Percentiles rank a stretch among this genome's conserved stretches.
Conservation (phyloP, 345 rosid species). For the Populus euphratica region DNA sequence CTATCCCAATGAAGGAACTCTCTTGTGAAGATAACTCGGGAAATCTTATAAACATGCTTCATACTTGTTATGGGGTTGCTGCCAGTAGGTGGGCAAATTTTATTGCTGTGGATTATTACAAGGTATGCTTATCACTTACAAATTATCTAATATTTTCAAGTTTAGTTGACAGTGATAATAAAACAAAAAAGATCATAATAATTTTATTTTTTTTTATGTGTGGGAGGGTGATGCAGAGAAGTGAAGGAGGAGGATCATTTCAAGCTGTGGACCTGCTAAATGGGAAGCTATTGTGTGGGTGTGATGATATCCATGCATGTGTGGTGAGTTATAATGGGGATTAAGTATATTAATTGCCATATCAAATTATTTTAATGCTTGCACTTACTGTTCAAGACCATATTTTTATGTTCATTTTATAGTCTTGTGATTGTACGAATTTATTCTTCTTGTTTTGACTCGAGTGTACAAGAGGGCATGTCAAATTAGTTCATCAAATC, state of each 20-base stretch:
- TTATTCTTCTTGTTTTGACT: background rate
- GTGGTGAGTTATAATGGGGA: conserved; percentile 6
- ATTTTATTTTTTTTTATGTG: background rate
- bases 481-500: background rate
- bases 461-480: background rate
- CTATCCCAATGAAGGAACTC: conserved; percentile 26
- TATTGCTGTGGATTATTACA: conserved; percentile 56
- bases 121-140: conserved; percentile 23
- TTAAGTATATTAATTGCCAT: background rate
- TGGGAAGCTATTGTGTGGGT: conserved; percentile 51
- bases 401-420: too few species aligned
- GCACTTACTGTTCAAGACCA: too few species aligned
- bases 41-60: conserved; percentile 44
- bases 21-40: conserved; percentile 49
- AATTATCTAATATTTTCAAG: background rate
- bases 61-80: conserved; percentile 45
- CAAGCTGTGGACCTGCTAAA: conserved; percentile 59
- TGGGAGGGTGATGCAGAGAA: conserved; percentile 37
- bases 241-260: conserved; percentile 65
- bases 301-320: conserved; percentile 26
- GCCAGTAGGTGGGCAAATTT: conserved; percentile 63
- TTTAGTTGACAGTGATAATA: background rate
- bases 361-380: background rate
- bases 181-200: background rate
- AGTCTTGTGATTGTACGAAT: background rate